phyloP scores from a whole-genome alignment of 2,329 filamentous ascomycete genomes.

The Colletotrichum agaves region DNA sequence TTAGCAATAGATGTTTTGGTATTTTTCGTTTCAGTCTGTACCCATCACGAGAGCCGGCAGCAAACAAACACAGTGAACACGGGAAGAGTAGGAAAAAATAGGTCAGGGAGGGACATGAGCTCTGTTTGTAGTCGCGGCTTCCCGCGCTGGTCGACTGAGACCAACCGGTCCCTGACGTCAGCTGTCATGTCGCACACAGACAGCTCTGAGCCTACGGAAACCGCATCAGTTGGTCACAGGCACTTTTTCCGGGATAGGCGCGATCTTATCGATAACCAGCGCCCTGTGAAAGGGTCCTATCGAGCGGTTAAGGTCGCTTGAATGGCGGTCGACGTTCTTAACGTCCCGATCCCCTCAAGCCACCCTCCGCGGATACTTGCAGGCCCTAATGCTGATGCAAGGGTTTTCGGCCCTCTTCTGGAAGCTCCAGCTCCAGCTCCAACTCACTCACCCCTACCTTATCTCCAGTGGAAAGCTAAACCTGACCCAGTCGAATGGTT shows the following conservation, averaged over 20 bases:
- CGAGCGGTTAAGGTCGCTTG: not conserved
- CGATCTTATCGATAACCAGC: constrained; percentile 32
- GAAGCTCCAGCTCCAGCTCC: constrained; percentile 27
- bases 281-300: not conserved
- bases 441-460: constrained; percentile 23
- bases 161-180: constrained; percentile 29
- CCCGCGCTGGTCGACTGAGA: constrained; percentile 24
- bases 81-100: not conserved
- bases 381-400: constrained; percentile 38
- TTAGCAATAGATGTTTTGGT: not conserved
- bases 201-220: constrained; percentile 4
- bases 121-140: constrained; percentile 35
- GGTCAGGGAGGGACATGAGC: constrained; percentile 22
- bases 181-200: constrained; percentile 26
- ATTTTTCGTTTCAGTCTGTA: constrained; percentile 11
- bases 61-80: constrained; percentile 17
- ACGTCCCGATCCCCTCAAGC: constrained; percentile 20
- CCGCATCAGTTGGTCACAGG: constrained; percentile 30
- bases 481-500: constrained; percentile 19
- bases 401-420: constrained; percentile 35
- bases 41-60: constrained; percentile 1
- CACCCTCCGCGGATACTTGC: constrained; percentile 26
- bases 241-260: constrained; percentile 16
- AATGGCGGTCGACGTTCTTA: constrained; percentile 18
- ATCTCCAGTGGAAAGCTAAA: not conserved